A percentile compares a stretch with the other conserved stretches of the same genome.
Conservation (phyloP, 208 protist species). For the Herpetomonas tarakana region DNA sequence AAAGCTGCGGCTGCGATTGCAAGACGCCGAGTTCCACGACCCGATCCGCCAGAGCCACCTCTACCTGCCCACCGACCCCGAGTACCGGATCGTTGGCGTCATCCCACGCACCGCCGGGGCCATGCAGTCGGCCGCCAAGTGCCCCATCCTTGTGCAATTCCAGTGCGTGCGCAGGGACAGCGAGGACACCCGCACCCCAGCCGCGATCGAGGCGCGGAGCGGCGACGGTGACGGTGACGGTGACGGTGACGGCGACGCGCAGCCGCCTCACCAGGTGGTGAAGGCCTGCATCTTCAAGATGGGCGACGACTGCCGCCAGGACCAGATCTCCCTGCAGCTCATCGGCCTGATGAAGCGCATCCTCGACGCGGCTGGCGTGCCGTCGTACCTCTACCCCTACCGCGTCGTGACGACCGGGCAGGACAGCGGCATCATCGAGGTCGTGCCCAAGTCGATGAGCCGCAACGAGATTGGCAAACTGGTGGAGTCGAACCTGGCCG, state of each 20-base stretch:
- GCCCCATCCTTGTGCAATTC: conserved; percentile 91
- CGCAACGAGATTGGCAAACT: conserved; percentile 91
- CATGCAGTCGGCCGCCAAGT: conserved; percentile 91
- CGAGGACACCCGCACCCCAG: conserved; percentile 39
- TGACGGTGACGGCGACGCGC: not conserved
- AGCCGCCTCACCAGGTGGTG: conserved; percentile 20
- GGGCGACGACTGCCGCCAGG: conserved; percentile 95
- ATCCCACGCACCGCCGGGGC: conserved; percentile 70
- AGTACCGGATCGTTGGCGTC: conserved; percentile 69
- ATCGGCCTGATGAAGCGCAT: conserved; percentile 88
- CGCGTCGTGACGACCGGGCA: conserved; percentile 86
- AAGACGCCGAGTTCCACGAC: conserved; percentile 60
- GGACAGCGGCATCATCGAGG: conserved; percentile 92
- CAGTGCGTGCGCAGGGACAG: conserved; percentile 40
- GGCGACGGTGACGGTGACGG: conserved; percentile 21
- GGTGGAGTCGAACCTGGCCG: conserved; percentile 81
- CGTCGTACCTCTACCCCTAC: conserved; percentile 92
- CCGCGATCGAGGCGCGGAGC: conserved; percentile 8
- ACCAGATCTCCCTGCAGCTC: conserved; percentile 92
- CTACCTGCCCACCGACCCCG: conserved; percentile 84
- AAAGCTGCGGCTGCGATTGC: conserved; percentile 63
- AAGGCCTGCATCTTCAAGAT: conserved; percentile 95
- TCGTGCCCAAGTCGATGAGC: conserved; percentile 80
- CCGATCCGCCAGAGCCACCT: conserved; percentile 43
- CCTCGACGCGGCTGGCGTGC: conserved; percentile 72